Evolutionary conservation across 495 filamentous ascomycete species (phyloP), one percentile per base, ranked within the genome.

Genomic region (Sphaerosporella brunnea): DNA sequence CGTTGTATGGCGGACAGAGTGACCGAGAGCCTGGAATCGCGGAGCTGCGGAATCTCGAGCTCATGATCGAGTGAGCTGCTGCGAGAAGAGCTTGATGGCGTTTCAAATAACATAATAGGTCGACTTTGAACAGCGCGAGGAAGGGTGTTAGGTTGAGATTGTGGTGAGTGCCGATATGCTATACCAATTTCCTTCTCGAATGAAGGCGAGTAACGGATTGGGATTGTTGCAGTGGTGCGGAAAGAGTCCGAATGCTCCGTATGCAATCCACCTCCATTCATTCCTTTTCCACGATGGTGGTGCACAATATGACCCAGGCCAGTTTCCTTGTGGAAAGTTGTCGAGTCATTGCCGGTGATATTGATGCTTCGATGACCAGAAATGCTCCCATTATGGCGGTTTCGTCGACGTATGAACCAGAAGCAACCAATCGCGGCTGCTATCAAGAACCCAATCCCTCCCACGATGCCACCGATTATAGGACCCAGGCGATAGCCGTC

Each of bases 401-500:
- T 26, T 26, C 40, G 8, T 24, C 24, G 21, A 2, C 40, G 40
- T 9, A 20, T 11, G 18, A 11, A 25, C 10, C 13, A 43, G 11
- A 24, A 43, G 24, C 19, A 25, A 1, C 40, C 40, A 2, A 25
- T 4, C 9, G 23, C 23, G n/a, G 8, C 23, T 2, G 21, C 19
- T 1, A 18, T 23, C 13, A 59, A 44, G 20, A 59, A 26, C 2
- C 20, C 26, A 3, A 59, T 25, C 8, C 56, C 56, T 10, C 56
- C 56, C 4, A 59, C 43, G 18, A 59, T 59, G 7, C 56, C 56
- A 2, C 56, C 56, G 16, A 59, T 39, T 32, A 59, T 59, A n/a
- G 56, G 48, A 3, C 55, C 56, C 8, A 59, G 11, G 13, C 39
- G 37, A 15, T 47, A 51, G 1, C 32, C 34, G 23, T 28, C 24